Conservation (phyloP, 2,329 filamentous ascomycete species). For the Colletotrichum noveboracense region DNA sequence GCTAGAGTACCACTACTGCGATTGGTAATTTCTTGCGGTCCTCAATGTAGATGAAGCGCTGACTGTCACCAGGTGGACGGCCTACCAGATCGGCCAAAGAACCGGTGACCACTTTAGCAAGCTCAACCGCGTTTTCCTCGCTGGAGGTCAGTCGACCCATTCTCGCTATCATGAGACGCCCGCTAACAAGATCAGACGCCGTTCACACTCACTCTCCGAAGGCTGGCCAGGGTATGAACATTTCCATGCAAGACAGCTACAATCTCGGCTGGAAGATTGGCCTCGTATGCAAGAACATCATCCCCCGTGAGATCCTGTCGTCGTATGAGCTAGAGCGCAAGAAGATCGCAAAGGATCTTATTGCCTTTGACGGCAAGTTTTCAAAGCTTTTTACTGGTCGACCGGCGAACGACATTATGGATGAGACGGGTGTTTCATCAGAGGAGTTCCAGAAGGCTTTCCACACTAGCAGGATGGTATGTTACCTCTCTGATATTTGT, state of each 20-base stretch:
- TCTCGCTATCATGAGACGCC: not conserved
- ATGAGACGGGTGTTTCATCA: constrained; percentile 66
- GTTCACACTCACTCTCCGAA: constrained; percentile 63
- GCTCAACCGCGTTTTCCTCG: constrained; percentile 68
- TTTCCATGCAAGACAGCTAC: constrained; percentile 70
- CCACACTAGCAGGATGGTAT: constrained; percentile 55
- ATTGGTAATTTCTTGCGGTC: constrained; percentile 46
- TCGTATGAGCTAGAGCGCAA: constrained; percentile 60
- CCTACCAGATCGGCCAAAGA: constrained; percentile 72
- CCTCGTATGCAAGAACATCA: constrained; percentile 46
- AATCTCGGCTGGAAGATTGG: constrained; percentile 65
- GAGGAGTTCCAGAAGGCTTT: constrained; percentile 67
- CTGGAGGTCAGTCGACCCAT: constrained; percentile 44
- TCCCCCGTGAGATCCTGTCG: constrained; percentile 46
- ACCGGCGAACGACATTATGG: constrained; percentile 63
- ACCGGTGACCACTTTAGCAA: constrained; percentile 63
- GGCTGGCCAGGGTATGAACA: constrained; percentile 75
- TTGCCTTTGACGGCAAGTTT: constrained; percentile 66
- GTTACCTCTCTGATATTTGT: not conserved
- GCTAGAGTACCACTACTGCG: constrained; percentile 65
- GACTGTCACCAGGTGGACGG: constrained; percentile 50
- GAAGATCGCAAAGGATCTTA: constrained; percentile 60
- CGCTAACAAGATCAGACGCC: constrained; percentile 50
- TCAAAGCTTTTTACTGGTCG: constrained; percentile 60
- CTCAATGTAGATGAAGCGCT: not conserved